These are phyloP conservation scores for Cephaloascus albidus DNA, from an alignment of 805 yeast species.

Conservation along the genomic window DNA sequence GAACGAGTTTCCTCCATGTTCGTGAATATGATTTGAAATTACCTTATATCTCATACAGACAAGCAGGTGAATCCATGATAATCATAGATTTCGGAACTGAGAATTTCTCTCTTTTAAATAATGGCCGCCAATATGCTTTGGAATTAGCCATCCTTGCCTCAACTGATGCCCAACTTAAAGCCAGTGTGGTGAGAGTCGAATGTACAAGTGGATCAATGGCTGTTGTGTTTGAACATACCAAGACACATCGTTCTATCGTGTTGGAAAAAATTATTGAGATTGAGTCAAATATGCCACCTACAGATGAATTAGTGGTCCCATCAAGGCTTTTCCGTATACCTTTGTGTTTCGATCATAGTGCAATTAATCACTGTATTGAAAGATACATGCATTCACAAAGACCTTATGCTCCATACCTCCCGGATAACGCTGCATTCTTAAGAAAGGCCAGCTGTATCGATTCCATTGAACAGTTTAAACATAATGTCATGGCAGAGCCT, in stretches of 20 bases:
- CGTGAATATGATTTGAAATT: slow-evolving; percentile 4
- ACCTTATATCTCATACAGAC: slow-evolving; percentile 13
- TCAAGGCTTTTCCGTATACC: slow-evolving; percentile 14
- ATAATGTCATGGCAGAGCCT: slow-evolving; percentile 9
- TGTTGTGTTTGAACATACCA: slow-evolving; percentile 11
- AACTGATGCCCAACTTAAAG: slow-evolving; percentile 2
- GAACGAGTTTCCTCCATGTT: neutral
- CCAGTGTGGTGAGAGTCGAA: slow-evolving; percentile 9
- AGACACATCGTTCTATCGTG: slow-evolving; percentile 6
- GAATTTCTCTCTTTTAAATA: slow-evolving; percentile 16
- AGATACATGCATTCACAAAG: slow-evolving; percentile 17
- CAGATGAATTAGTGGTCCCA: slow-evolving; percentile 13
- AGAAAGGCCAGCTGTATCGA: slow-evolving; percentile 16
- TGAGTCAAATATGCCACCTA: slow-evolving; percentile 13
- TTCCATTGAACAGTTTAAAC: slow-evolving; percentile 13
- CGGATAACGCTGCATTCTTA: slow-evolving; percentile 13
- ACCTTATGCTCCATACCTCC: slow-evolving; percentile 19
- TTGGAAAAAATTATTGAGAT: slow-evolving; percentile 7
- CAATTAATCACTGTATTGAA: slow-evolving; percentile 12
- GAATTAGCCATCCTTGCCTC: slow-evolving; percentile 5
- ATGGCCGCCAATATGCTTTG: slow-evolving; percentile 19
- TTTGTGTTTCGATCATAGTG: slow-evolving; percentile 12
- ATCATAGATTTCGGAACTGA: slow-evolving; percentile 18
- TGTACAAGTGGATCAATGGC: slow-evolving; percentile 13
- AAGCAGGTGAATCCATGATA: slow-evolving; percentile 21